Evolutionary conservation across 495 filamentous ascomycete species (phyloP), one percentile per base, ranked within the genome.

Genomic region (Beverwykella pulmonaria): DNA sequence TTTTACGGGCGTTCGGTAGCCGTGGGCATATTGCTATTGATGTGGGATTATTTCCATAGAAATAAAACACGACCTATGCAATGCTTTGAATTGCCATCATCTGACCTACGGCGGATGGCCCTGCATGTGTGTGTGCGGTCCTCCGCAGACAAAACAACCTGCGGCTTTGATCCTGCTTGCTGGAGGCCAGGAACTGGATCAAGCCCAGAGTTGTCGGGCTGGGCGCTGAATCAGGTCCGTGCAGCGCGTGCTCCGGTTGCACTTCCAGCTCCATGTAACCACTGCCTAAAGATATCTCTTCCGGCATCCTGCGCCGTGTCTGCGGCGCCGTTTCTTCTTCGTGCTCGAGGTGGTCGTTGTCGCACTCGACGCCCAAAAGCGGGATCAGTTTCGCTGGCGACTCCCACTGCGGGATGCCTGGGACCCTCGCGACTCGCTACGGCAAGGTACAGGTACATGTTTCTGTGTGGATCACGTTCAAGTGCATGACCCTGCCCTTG

Each of bases 371-470:
- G 32, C n/a, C 32, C 32, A 34, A 12, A 5, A 5, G 32, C 32
- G 32, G 32, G 12, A 34, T 34, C 32, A 34, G 32, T 34, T 34
- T 34, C 32, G 12, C 32, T 34, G 32, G 32, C 32, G 32, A 34
- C 32, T 34, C 32, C 32, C 5, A n/a, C 53, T 22, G 53, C 30
- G 8, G 53, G 53, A 39, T 25, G 52, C 3, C 25, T 7, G 20
- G 65, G 30, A 27, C 54, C 25, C 61, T 64, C 59, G 66, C 46
- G 41, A 20, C 67, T 71, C 68, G 68, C 68, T 71, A 67, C 68
- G 59, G 68, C 64, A 71, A 71, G 68, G 68, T 71, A 71, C 68
- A 64, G 49, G 63, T 63, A 46, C 59, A 67, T 59, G 23, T 52
- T 47, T 30, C 54, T 15, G 15, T 66, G 68, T 62, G 68, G 62